Evolutionary conservation across 306 rosid species (phyloP).

Genomic region (Glycine tomentella): DNA sequence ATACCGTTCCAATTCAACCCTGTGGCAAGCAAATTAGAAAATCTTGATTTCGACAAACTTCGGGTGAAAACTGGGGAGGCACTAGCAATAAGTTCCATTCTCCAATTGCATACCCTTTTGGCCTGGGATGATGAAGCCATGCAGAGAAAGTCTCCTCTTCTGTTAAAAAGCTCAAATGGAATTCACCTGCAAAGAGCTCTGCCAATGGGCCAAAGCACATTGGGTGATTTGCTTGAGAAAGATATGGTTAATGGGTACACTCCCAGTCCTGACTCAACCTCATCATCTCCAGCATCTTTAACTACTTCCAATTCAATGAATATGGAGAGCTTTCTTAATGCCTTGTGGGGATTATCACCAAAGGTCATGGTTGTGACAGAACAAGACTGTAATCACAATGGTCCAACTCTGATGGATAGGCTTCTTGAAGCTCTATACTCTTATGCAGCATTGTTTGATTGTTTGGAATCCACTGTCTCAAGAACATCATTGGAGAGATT

Average conservation of each 20-base stretch:
- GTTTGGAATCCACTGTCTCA: slow-evolving; percentile 43
- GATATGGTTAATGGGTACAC: slow-evolving; percentile 19
- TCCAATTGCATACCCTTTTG: slow-evolving; percentile 46
- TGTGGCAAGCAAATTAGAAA: slow-evolving; percentile 41
- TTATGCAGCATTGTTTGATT: slow-evolving; percentile 49
- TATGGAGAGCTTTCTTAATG: slow-evolving; percentile 36
- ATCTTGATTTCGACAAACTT: slow-evolving; percentile 44
- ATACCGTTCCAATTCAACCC: slow-evolving; percentile 77
- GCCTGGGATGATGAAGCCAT: slow-evolving; percentile 38
- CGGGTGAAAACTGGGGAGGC: slow-evolving; percentile 49
- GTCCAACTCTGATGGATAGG: slow-evolving; percentile 40
- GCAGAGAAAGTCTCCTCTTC: slow-evolving; percentile 35
- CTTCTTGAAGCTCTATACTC: slow-evolving; percentile 46
- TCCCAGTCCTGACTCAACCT: slow-evolving; percentile 36
- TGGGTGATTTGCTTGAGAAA: slow-evolving; percentile 38
- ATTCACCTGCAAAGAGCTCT: slow-evolving; percentile 1
- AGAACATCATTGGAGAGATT: slow-evolving; percentile 42
- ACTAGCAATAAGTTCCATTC: slow-evolving; percentile 44
- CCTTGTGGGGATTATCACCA: slow-evolving; percentile 43
- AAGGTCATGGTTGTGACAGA: slow-evolving; percentile 47
- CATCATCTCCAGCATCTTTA: slow-evolving; percentile 33
- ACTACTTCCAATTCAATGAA: slow-evolving; percentile 37
- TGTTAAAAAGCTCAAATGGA: slow-evolving; percentile 35
- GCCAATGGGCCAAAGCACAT: slow-evolving; percentile 30
- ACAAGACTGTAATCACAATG: slow-evolving; percentile 46